Conservation (phyloP, 139 green algal genomes). For the Chlorella sp. region DNA sequence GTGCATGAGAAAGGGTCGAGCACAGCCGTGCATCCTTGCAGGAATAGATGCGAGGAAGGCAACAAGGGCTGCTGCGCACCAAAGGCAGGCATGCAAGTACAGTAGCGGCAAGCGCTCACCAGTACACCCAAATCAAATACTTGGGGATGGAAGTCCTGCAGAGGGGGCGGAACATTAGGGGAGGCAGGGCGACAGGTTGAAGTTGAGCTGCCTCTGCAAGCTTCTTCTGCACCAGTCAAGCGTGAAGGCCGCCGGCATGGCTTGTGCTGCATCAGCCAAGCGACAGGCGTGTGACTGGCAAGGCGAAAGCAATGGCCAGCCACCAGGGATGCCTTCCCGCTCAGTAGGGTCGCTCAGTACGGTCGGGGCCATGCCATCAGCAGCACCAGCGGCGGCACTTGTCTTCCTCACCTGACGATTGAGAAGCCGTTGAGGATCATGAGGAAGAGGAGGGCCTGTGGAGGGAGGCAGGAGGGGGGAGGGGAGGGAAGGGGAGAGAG, state of each 20-base stretch:
- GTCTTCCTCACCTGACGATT: slow-evolving; percentile 45
- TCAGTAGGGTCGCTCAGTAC: too few relatives aligned
- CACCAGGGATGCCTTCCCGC: too few relatives aligned
- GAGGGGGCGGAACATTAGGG: not conserved
- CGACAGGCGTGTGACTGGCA: too few relatives aligned
- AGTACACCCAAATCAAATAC: slow-evolving; percentile 9
- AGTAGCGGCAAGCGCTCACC: not conserved
- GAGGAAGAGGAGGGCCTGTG: slow-evolving; percentile 55
- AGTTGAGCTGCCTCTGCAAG: not conserved
- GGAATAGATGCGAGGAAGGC: not conserved
- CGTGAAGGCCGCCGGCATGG: too few relatives aligned
- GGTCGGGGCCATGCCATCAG: not conserved
- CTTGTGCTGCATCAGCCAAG: too few relatives aligned
- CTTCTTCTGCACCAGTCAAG: too few relatives aligned
- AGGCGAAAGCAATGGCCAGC: not conserved
- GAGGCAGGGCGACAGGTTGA: not conserved
- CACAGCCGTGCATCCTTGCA: too few relatives aligned
- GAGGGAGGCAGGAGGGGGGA: not conserved
- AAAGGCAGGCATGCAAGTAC: too few relatives aligned
- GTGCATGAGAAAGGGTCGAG: too few relatives aligned
- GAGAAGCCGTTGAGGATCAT: slow-evolving; percentile 76
- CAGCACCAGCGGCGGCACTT: not conserved
- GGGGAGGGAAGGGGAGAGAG: slow-evolving; percentile 17
- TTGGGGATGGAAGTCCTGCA: not conserved
- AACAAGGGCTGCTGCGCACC: not conserved